Evolutionary conservation across 2,329 filamentous ascomycete species (phyloP).

Genomic region (Pseudocercospora pini-densiflorae): DNA sequence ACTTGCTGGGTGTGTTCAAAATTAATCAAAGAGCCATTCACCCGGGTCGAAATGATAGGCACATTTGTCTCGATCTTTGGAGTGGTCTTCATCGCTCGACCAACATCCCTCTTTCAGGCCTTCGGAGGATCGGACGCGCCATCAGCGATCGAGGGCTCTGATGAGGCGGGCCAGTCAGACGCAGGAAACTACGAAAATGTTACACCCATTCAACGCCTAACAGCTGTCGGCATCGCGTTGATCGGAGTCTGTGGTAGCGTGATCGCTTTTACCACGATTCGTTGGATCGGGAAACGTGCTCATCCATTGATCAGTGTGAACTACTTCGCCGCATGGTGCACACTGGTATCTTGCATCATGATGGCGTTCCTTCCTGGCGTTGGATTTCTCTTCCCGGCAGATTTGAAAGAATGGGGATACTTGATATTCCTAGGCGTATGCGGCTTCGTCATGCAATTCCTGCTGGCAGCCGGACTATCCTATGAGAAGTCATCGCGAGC

Average conservation of each 20-base stretch:
- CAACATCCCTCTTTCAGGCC: conserved; percentile 59
- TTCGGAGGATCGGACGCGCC: conserved; percentile 36
- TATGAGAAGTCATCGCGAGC: conserved; percentile 68
- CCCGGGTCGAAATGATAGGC: conserved; percentile 74
- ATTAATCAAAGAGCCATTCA: conserved; percentile 77
- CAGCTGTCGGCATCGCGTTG: conserved; percentile 72
- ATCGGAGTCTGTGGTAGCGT: conserved; percentile 78
- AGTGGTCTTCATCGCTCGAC: conserved; percentile 81
- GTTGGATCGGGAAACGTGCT: conserved; percentile 77
- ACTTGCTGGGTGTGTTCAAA: conserved; percentile 81
- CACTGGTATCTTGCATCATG: conserved; percentile 66
- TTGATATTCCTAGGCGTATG: conserved; percentile 70
- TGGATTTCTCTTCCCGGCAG: conserved; percentile 61
- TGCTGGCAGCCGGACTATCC: conserved; percentile 77
- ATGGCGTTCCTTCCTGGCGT: conserved; percentile 62
- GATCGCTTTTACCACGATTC: conserved; percentile 73
- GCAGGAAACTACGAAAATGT: conserved; percentile 48
- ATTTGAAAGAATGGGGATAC: conserved; percentile 66
- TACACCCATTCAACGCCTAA: conserved; percentile 68
- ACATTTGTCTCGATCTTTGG: conserved; percentile 76
- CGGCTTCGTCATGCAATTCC: conserved; percentile 83
- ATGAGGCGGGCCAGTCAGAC: conserved; percentile 20
- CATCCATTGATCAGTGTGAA: conserved; percentile 86
- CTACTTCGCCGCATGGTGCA: conserved; percentile 76
- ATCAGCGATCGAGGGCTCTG: conserved; percentile 37